These are phyloP conservation scores for Lithocarpus polystachyus DNA, from an alignment of 306 rosid species.

Conservation along the genomic window DNA sequence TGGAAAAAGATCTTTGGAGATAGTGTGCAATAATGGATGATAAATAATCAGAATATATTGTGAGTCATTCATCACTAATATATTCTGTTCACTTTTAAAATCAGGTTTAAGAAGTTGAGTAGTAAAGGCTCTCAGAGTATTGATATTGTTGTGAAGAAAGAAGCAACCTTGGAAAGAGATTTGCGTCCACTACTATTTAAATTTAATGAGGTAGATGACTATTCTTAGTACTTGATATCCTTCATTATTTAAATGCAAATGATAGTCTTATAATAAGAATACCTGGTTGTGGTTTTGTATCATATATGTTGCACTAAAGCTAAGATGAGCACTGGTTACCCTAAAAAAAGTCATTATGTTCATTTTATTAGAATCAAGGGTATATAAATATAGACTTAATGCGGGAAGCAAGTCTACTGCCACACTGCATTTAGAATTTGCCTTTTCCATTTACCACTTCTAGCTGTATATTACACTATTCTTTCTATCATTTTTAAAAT, in stretches of 20 bases:
- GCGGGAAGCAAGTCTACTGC: not conserved
- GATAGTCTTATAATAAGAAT: not conserved
- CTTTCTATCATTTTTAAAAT: too few species aligned
- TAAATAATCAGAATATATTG: conserved; percentile 14
- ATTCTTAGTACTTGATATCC: conserved; percentile 2
- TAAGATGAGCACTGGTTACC: not conserved
- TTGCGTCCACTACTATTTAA: conserved; percentile 68
- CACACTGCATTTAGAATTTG: not conserved
- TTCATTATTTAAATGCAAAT: conserved; percentile 3
- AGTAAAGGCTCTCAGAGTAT: conserved; percentile 45
- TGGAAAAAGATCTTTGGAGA: conserved; percentile 6
- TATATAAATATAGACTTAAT: not conserved
- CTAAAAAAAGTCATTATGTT: not conserved
- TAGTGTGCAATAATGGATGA: conserved; percentile 22
- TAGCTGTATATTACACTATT: not conserved
- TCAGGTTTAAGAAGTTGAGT: conserved; percentile 62
- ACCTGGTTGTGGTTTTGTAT: not conserved
- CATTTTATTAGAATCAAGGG: not conserved
- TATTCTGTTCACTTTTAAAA: conserved; percentile 15
- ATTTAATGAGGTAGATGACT: conserved; percentile 69
- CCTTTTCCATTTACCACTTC: not conserved
- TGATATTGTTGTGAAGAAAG: conserved; percentile 45
- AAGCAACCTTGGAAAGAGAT: conserved; percentile 53
- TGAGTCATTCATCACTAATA: conserved; percentile 21
- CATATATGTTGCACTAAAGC: not conserved